Evolutionary conservation across 2,329 filamentous ascomycete genomes (phyloP), one percentile per base, ranked within the genome.

Genomic region (Aspergillus novoparasiticus): DNA sequence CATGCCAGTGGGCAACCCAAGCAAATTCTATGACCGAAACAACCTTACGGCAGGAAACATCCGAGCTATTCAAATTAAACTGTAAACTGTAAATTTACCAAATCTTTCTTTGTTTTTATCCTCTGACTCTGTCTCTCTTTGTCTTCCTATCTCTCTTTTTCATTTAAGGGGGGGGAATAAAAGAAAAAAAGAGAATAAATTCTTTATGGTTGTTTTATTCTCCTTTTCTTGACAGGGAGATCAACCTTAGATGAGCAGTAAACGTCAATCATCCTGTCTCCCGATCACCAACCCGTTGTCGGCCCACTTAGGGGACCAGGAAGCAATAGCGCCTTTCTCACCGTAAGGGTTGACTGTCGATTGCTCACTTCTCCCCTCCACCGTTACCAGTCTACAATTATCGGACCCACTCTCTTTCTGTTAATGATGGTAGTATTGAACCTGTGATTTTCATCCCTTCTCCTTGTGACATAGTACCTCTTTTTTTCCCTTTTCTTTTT

Each of bases 291-390:
- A 55, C 51, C 51, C 32, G 50, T 55, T 55, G 23, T n/a, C 21
- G 51, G 32, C 12, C 51, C 51, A 55, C 51, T 55, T 55, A 39
- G 34, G 51, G 51, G 39, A 55, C 39, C 32, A 12, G 32, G 23
- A 55, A 34, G 51, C 51, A 55, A 55, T 55, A 55, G 51, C 34
- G 51, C n/a, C 51, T 36, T 39, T 55, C 21, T 55, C 51, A 55
- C 51, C 32, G 51, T 55, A 55, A 55, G 51, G 51, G 51, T 39
- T 39, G n/a, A 39, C 39, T 55, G 51, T 55, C 32, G 51, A 26
- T 55, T 39, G 34, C 51, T 55, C 51, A 39, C 51, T 28, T 23
- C 21, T 16, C 14, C 16, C 30, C 30, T 34, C 51, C 51, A 54
- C 32, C 51, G 51, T 55, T 55, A 36, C 51, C 32, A 55, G 32